phyloP scores from a whole-genome alignment of 345 rosid genomes.

The Citropsis articulata region DNA sequence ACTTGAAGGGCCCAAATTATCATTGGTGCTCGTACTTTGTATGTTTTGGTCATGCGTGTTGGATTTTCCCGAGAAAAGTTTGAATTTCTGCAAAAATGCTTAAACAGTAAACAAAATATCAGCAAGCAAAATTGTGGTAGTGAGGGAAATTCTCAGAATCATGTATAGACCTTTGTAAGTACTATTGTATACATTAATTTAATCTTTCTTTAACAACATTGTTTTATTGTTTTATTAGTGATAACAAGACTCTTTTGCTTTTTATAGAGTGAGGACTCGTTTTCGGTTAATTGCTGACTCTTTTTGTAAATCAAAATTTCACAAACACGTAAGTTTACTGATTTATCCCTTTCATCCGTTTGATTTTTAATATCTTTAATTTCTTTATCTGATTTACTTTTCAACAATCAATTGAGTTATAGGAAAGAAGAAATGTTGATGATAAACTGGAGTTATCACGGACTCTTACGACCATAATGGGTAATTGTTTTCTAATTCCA shows the following conservation, averaged over 20 bases:
- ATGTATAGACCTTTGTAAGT: conserved; percentile 22
- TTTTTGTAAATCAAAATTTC: conserved; percentile 13
- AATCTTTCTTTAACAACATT: background rate
- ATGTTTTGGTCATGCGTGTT: background rate
- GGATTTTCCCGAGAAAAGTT: conserved; percentile 1
- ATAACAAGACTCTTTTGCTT: background rate
- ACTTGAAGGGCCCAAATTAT: too few species aligned
- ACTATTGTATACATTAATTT: background rate
- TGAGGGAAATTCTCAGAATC: background rate
- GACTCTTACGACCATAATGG: conserved; percentile 38
- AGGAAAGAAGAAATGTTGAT: conserved; percentile 39
- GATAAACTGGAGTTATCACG: conserved; percentile 24
- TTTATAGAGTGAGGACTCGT: conserved; percentile 16
- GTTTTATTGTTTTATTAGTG: background rate
- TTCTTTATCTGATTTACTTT: background rate
- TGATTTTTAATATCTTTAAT: background rate
- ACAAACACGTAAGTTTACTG: conserved; percentile 12
- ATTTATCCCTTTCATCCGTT: background rate
- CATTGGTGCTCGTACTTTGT: too few species aligned
- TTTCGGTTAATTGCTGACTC: conserved; percentile 18
- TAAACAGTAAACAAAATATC: conserved; percentile 6
- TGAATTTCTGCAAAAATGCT: conserved; percentile 13
- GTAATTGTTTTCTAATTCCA: conserved; percentile 25
- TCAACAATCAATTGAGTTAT: conserved; percentile 4
- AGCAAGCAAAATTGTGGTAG: background rate